These are phyloP conservation scores for Hypocreales sp. DNA, from an alignment of 2,329 filamentous ascomycete species.

Conservation along the genomic window DNA sequence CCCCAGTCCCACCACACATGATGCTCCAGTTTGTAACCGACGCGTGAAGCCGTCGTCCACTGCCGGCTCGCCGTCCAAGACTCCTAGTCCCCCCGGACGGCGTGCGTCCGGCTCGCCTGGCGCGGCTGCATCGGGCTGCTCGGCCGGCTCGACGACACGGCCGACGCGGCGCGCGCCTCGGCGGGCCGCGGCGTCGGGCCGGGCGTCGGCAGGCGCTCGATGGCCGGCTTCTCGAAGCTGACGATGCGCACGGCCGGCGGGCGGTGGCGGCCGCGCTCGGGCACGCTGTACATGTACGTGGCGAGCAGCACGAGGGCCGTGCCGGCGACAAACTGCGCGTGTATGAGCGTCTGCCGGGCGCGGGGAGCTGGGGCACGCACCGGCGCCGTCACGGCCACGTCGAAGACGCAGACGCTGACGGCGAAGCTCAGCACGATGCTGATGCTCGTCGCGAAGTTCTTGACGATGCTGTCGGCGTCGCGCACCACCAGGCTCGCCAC, in stretches of 20 bases:
- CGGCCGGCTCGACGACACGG: constrained; percentile 29
- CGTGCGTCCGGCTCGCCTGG: constrained; percentile 20
- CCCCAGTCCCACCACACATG: too few species aligned
- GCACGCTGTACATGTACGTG: constrained; percentile 70
- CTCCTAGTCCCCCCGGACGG: constrained; percentile 21
- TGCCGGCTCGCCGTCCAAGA: too few species aligned
- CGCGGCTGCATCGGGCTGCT: constrained; percentile 27
- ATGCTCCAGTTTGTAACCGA: too few species aligned
- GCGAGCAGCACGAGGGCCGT: constrained; percentile 64
- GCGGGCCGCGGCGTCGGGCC: constrained; percentile 13
- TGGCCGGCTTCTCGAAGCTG: constrained; percentile 60
- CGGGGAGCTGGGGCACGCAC: too few species aligned
- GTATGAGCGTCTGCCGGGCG: too few species aligned
- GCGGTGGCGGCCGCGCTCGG: constrained; percentile 37
- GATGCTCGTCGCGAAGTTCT: constrained; percentile 86
- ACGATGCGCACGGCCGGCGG: constrained; percentile 55
- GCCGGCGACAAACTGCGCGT: constrained; percentile 68
- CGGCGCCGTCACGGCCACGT: constrained; percentile 55
- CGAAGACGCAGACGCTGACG: constrained; percentile 73
- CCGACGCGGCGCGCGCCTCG: constrained; percentile 17
- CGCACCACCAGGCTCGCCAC: constrained; percentile 36
- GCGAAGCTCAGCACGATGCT: constrained; percentile 81
- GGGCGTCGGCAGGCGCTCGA: constrained; percentile 31
- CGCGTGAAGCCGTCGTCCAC: not conserved
- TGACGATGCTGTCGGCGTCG: constrained; percentile 56